These are phyloP conservation scores for Blakeslea trispora DNA, from an alignment of 371 early-diverging fungal genomes.

Conservation along the genomic window DNA sequence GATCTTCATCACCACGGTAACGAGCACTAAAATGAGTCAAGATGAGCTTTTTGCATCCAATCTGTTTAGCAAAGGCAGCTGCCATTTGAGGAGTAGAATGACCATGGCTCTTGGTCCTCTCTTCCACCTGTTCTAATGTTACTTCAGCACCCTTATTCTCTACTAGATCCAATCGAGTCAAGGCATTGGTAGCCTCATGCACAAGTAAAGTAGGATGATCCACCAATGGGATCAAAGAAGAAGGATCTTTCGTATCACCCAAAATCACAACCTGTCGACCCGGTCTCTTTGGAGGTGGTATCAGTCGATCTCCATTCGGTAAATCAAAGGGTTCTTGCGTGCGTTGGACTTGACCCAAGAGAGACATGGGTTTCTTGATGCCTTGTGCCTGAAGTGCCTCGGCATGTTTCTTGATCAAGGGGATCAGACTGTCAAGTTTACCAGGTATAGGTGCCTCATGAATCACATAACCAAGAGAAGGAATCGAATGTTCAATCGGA, in stretches of 20 bases:
- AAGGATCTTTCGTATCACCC: conserved; percentile 59
- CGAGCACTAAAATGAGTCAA: conserved; percentile 65
- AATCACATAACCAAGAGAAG: conserved; percentile 57
- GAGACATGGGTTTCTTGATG: conserved; percentile 46
- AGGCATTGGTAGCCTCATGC: conserved; percentile 67
- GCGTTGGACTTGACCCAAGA: conserved; percentile 50
- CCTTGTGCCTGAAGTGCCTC: conserved; percentile 34
- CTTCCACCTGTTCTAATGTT: conserved; percentile 36
- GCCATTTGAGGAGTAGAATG: conserved; percentile 73
- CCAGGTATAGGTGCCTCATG: conserved; percentile 46
- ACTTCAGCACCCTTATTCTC: conserved; percentile 13
- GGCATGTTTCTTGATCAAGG: conserved; percentile 43
- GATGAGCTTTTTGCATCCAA: conserved; percentile 46
- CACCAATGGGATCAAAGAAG: conserved; percentile 20
- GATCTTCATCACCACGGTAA: conserved; percentile 52
- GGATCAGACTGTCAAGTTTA: conserved; percentile 43
- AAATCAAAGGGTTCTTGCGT: conserved; percentile 35
- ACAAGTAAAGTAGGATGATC: conserved; percentile 39
- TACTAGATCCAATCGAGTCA: conserved; percentile 39
- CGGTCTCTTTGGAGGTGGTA: conserved; percentile 36
- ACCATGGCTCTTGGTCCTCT: conserved; percentile 48
- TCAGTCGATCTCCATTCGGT: conserved; percentile 50
- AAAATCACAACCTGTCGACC: conserved; percentile 57
- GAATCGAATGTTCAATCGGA: conserved; percentile 55
- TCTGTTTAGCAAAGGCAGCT: conserved; percentile 43